phyloP scores from a whole-genome alignment of 805 yeast genomes.

The Diddensiella caesifluorescens region DNA sequence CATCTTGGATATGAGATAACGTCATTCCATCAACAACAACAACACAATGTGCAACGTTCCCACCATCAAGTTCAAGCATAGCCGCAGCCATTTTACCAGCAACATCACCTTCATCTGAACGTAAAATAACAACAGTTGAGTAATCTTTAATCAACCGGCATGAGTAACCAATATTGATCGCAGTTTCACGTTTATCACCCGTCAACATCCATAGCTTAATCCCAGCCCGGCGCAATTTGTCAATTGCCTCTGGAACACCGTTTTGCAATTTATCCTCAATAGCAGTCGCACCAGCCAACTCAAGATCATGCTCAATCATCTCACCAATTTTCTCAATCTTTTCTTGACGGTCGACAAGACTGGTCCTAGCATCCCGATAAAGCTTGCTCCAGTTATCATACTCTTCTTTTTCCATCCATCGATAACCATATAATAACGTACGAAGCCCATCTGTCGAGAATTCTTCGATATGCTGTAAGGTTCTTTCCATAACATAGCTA shows the following conservation, averaged over 20 bases:
- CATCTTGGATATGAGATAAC: slow-evolving; percentile 63
- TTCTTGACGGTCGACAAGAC: slow-evolving; percentile 59
- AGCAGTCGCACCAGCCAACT: slow-evolving; percentile 86
- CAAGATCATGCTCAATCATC: slow-evolving; percentile 60
- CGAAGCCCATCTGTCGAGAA: slow-evolving; percentile 93
- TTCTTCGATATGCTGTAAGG: slow-evolving; percentile 86
- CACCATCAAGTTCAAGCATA: slow-evolving; percentile 62
- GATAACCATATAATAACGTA: slow-evolving; percentile 77
- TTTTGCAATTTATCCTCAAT: slow-evolving; percentile 94
- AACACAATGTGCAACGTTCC: slow-evolving; percentile 87
- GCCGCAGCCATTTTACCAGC: slow-evolving; percentile 69
- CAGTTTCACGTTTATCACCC: slow-evolving; percentile 97
- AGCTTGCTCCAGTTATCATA: slow-evolving; percentile 63
- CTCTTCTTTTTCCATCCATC: slow-evolving; percentile 55
- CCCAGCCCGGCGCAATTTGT: slow-evolving; percentile 85
- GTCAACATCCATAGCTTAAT: slow-evolving; percentile 97
- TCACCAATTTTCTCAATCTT: slow-evolving; percentile 71
- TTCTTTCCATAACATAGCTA: slow-evolving; percentile 71
- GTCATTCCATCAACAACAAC: slow-evolving; percentile 95
- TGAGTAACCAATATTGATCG: slow-evolving; percentile 93
- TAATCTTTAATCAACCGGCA: slow-evolving; percentile 90
- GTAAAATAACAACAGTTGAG: slow-evolving; percentile 76
- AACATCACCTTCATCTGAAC: slow-evolving; percentile 49
- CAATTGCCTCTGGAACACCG: slow-evolving; percentile 96
- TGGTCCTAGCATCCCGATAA: slow-evolving; percentile 71